Evolutionary conservation across 2,329 filamentous ascomycete species (phyloP), one percentile per base, ranked within the genome.

Genomic region (Beauveria asiatica): DNA sequence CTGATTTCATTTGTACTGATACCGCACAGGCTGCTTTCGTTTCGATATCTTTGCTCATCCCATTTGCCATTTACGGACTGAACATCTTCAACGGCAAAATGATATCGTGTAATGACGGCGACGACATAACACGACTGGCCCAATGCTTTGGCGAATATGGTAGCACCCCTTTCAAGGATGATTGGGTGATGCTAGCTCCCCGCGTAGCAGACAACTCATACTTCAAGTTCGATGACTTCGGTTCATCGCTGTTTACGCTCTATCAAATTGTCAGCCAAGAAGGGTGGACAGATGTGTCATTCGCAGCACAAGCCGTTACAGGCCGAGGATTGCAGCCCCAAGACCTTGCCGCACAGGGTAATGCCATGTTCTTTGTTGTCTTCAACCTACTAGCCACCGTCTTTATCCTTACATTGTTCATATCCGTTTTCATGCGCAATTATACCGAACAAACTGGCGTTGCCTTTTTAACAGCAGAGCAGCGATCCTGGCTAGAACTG

Each of bases 201-300:
- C 85, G 94, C 59, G 84, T 88, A 51, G 91, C 88, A 11, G 75
- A 83, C 1, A 97, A 99, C 67, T 85, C 87, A 0, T 96, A 85
- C 70, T 97, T 88, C 74, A 88, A 88, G 71, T 99, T 99, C 70
- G 94, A 99, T 72, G 89, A 95, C 70, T 99, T 99, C 68, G 90
- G 88, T n/a, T 84, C 90, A 58, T 89, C 93, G 0, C 80, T 99
- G 39, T 97, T 97, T 76, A 95, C 96, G 63, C 88, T 99, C 62
- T 99, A 97, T 76, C 92, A 97, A 72, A 97, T 99, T 74, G 93
- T 97, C 46, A 97, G 93, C 57, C 94, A 99, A 73, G 95, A 99
- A 79, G 94, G 94, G 39, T 99, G 95, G 94, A 86, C 87, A 11
- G 92, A 96, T 71, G 91, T 96, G n/a, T 90, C 94, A 70, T 92